Conservation (phyloP, 2,329 filamentous ascomycete species). For the Fusarium aywerte region DNA sequence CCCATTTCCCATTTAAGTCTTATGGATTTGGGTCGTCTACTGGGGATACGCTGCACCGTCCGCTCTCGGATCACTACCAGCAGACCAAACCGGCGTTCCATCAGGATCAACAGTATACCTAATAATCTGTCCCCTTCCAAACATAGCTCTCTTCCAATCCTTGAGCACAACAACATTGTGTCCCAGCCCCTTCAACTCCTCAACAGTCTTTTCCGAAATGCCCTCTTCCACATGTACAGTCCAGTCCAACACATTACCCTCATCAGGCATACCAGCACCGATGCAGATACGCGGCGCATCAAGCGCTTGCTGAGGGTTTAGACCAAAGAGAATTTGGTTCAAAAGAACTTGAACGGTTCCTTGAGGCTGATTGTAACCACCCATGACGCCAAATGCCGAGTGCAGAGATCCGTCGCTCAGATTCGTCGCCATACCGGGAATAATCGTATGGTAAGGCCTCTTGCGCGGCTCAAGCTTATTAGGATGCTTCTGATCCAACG, state of each 20-base stretch:
- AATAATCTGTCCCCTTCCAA: conserved; percentile 90
- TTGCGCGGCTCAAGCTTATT: conserved; percentile 85
- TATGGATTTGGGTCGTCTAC: conserved; percentile 20
- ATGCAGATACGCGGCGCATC: conserved; percentile 94
- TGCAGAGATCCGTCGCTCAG: conserved; percentile 77
- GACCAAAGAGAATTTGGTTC: conserved; percentile 84
- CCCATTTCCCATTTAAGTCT: background rate
- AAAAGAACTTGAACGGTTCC: conserved; percentile 93
- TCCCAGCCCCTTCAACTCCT: conserved; percentile 74
- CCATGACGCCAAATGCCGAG: conserved; percentile 95
- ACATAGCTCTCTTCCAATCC: conserved; percentile 74
- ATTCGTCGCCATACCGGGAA: conserved; percentile 90
- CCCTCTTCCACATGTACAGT: conserved; percentile 86
- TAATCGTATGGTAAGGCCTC: conserved; percentile 97
- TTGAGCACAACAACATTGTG: conserved; percentile 76
- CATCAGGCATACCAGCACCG: conserved; percentile 74
- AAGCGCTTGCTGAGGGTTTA: conserved; percentile 86
- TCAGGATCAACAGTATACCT: conserved; percentile 79
- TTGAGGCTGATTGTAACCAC: conserved; percentile 98
- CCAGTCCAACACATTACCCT: conserved; percentile 66
- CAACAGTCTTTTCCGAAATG: conserved; percentile 73
- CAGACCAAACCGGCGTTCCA: conserved; percentile 80
- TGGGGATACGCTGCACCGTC: conserved; percentile 77
- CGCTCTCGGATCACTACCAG: conserved; percentile 86
- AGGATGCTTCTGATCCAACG: conserved; percentile 75